These are phyloP conservation scores for Melanopsichium pennsylvanicum DNA, from an alignment of 1,284 basidiomycete species.

Conservation along the genomic window DNA sequence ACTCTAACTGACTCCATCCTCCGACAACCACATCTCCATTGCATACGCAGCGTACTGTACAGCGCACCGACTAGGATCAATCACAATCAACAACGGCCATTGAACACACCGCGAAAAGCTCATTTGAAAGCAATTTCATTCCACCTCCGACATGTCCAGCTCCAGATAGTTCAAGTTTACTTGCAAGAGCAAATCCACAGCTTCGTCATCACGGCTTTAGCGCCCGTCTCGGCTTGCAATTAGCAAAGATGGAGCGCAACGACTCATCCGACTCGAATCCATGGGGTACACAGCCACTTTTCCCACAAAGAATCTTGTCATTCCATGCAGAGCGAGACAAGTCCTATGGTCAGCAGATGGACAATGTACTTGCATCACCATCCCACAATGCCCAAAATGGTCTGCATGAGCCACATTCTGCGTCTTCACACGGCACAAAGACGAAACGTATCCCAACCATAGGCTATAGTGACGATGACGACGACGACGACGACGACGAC, in stretches of 20 bases:
- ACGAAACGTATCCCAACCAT: background rate
- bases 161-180: no score
- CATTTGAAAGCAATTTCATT: no score
- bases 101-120: no score
- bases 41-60: no score
- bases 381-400: background rate
- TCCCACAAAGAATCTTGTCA: constrained; percentile 14
- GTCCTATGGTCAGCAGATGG: constrained; percentile 21
- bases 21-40: no score
- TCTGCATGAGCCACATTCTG: background rate
- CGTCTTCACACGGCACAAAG: background rate
- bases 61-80: no score
- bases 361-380: constrained; percentile 28
- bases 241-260: constrained; percentile 30
- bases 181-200: no score
- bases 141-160: background rate
- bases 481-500: constrained; percentile 68
- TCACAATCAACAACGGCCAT: no score
- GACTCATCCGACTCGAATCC: constrained; percentile 29
- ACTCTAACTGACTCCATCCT: no score
- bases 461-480: background rate
- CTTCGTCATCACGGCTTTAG: no score
- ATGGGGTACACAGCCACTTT: constrained; percentile 33
- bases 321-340: constrained; percentile 15
- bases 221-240: no score